Evolutionary conservation across 768 basidiomycete genomes (phyloP).

Genomic region (Galerina marginata): DNA sequence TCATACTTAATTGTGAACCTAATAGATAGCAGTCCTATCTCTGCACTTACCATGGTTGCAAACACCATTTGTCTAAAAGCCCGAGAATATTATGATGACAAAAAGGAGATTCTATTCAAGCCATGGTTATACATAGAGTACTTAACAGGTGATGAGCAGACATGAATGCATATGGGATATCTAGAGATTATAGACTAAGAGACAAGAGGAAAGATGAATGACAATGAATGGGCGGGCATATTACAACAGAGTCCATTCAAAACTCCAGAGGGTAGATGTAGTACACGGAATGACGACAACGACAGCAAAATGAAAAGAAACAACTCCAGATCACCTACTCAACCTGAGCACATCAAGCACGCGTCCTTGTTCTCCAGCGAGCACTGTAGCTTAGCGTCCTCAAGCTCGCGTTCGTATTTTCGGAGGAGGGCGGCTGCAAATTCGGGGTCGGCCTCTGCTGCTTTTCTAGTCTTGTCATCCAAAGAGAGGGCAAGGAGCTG

Average conservation of each 20-base stretch:
- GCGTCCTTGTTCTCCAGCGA: conserved; percentile 94
- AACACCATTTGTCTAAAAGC: too few species aligned
- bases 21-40: too few species aligned
- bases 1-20: too few species aligned
- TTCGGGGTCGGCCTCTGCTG: conserved; percentile 69
- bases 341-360: conserved; percentile 91
- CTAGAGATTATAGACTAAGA: too few species aligned
- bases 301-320: conserved; percentile 3
- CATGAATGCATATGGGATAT: too few species aligned
- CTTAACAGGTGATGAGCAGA: too few species aligned
- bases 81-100: too few species aligned
- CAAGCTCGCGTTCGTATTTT: conserved; percentile 74
- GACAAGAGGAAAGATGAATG: background rate
- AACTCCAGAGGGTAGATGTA: conserved; percentile 4
- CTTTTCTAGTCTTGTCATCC: conserved; percentile 54
- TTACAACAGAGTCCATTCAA: conserved; percentile 21
- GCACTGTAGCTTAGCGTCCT: conserved; percentile 82
- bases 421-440: conserved; percentile 79
- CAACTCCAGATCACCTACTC: background rate
- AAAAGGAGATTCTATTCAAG: too few species aligned
- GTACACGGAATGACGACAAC: background rate
- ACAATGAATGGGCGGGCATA: background rate
- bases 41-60: too few species aligned
- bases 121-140: too few species aligned
- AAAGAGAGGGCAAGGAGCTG: conserved; percentile 42